A percentile compares a stretch with the other conserved stretches of the same genome.
Evolutionary conservation across 208 protist species (phyloP).

Genomic region (Borovskyia barvae): DNA sequence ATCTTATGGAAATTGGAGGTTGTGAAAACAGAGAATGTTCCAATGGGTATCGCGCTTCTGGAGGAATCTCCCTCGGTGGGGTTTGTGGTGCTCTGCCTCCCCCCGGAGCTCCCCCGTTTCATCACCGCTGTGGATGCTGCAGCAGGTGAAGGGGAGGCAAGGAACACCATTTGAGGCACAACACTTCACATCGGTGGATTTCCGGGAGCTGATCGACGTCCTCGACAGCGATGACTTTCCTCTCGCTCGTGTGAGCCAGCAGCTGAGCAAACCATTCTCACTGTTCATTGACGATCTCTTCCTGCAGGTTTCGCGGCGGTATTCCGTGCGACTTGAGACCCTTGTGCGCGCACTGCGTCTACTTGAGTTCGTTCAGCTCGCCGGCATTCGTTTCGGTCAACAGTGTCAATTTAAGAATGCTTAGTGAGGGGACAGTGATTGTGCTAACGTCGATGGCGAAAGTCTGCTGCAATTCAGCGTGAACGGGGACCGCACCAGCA

Average conservation of each 20-base stretch:
- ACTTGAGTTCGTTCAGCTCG: conserved; percentile 36
- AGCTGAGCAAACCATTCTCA: conserved; percentile 23
- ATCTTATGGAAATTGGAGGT: conserved; percentile 36
- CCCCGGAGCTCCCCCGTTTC: too few species aligned
- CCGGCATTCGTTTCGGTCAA: conserved; percentile 30
- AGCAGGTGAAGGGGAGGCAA: too few species aligned
- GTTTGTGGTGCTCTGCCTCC: too few species aligned
- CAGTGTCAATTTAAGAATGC: conserved; percentile 3
- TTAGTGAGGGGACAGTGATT: too few species aligned
- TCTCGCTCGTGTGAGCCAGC: conserved; percentile 23
- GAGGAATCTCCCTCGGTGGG: not conserved
- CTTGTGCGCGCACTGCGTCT: conserved; percentile 36
- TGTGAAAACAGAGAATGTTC: conserved; percentile 30
- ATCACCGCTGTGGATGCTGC: too few species aligned
- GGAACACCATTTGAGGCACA: too few species aligned
- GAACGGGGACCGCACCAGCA: too few species aligned
- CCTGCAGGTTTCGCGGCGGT: conserved; percentile 5
- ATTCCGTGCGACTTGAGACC: conserved; percentile 24
- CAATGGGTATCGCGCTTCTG: conserved; percentile 28
- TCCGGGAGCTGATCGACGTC: not conserved
- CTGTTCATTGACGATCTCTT: conserved; percentile 30
- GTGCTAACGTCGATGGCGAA: too few species aligned
- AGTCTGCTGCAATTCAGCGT: too few species aligned
- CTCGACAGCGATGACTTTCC: conserved; percentile 29
- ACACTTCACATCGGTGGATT: conserved; percentile 3